Conservation (phyloP, 805 yeast genomes). For the Metschnikowia orientalis region DNA sequence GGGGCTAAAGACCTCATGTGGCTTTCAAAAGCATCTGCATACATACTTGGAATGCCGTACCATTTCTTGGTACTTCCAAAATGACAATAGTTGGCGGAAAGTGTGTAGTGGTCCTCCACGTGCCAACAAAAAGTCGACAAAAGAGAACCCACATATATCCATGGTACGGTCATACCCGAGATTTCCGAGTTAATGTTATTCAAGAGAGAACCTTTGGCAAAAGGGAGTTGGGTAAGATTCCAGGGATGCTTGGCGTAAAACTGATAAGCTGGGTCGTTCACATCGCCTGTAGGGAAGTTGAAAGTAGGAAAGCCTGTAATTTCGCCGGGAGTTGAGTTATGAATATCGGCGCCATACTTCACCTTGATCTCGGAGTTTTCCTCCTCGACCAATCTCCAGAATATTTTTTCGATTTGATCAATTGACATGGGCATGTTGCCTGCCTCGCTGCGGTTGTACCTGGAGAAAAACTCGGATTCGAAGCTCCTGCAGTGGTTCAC, state of each 20-base stretch:
- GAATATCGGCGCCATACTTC: slow-evolving; percentile 83
- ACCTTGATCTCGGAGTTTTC: slow-evolving; percentile 51
- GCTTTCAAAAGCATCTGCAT: slow-evolving; percentile 60
- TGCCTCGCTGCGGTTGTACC: too few species aligned
- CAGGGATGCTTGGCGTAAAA: slow-evolving; percentile 58
- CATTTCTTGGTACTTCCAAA: slow-evolving; percentile 86
- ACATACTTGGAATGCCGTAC: slow-evolving; percentile 81
- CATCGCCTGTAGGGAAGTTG: slow-evolving; percentile 10
- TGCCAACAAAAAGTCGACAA: slow-evolving; percentile 97
- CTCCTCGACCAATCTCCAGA: slow-evolving; percentile 54
- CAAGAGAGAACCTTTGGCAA: slow-evolving; percentile 62
- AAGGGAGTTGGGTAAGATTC: slow-evolving; percentile 72
- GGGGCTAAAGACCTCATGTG: slow-evolving; percentile 66
- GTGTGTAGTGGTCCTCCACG: slow-evolving; percentile 88
- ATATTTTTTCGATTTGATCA: slow-evolving; percentile 52
- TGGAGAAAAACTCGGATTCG: slow-evolving; percentile 37
- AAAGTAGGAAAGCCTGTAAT: slow-evolving; percentile 68
- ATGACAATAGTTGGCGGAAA: slow-evolving; percentile 90
- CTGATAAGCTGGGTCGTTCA: slow-evolving; percentile 1
- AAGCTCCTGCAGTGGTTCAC: slow-evolving; percentile 50
- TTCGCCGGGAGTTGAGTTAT: slow-evolving; percentile 58
- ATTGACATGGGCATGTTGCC: slow-evolving; percentile 22
- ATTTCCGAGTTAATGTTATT: slow-evolving; percentile 62
- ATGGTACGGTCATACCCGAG: slow-evolving; percentile 93
- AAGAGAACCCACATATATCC: slow-evolving; percentile 89